These are phyloP conservation scores for Cystofilobasidium bisporidii DNA, from an alignment of 768 basidiomycete species.

Conservation along the genomic window DNA sequence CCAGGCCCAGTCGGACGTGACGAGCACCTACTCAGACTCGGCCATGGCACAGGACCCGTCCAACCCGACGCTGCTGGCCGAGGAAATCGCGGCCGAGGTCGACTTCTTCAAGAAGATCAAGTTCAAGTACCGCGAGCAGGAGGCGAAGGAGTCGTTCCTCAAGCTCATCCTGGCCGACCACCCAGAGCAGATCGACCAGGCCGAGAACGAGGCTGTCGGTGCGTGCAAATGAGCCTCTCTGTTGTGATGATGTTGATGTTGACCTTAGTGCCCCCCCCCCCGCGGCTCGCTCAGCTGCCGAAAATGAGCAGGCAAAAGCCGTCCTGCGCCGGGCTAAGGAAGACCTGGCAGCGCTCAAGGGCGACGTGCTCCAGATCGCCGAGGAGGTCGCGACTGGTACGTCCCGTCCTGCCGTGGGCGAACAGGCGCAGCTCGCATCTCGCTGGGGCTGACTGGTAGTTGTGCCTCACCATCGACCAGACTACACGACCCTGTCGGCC, in stretches of 20 bases:
- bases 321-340: conserved; percentile 57
- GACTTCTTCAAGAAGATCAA: conserved; percentile 59
- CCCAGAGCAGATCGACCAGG: conserved; percentile 65
- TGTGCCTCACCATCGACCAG: conserved; percentile 27
- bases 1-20: conserved; percentile 21
- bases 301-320: conserved; percentile 51
- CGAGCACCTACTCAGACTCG: conserved; percentile 22
- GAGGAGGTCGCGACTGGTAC: conserved; percentile 43
- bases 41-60: conserved; percentile 27
- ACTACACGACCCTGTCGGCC: conserved; percentile 29
- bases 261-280: too few species aligned
- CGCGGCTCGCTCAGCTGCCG: conserved; percentile 47
- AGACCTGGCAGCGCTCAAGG: conserved; percentile 50
- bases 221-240: conserved; percentile 15
- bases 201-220: conserved; percentile 59
- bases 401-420: not conserved
- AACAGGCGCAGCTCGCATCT: too few species aligned
- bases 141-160: conserved; percentile 80
- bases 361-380: conserved; percentile 53
- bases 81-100: conserved; percentile 14
- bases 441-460: too few species aligned
- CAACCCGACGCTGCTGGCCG: conserved; percentile 25
- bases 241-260: too few species aligned
- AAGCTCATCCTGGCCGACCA: conserved; percentile 78
- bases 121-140: conserved; percentile 80